phyloP scores from a whole-genome alignment of 1,284 basidiomycete species.

The Agaricales sp. region DNA sequence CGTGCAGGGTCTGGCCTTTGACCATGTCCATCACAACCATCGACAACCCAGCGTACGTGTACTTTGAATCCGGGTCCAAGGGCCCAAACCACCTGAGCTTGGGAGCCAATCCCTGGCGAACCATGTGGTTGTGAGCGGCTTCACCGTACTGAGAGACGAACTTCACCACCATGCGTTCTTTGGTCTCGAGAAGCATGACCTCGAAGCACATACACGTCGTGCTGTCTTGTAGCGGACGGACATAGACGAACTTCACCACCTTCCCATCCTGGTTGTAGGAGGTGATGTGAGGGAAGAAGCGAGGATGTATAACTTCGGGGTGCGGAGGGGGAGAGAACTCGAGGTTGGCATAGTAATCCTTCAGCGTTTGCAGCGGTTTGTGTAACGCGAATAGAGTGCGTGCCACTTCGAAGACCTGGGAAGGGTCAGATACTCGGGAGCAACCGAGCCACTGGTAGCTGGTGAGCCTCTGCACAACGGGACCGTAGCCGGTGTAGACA shows the following conservation, averaged over 20 bases:
- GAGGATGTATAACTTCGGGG: not conserved
- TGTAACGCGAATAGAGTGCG: conserved; percentile 1
- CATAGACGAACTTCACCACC: not conserved
- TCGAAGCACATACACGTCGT: not conserved
- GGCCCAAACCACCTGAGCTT: not conserved
- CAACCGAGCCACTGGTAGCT: conserved; percentile 8
- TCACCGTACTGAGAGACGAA: not conserved
- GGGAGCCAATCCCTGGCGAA: not conserved
- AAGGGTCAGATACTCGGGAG: conserved; percentile 5
- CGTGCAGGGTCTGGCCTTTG: not conserved
- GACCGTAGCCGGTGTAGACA: conserved; percentile 4
- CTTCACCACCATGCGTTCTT: not conserved
- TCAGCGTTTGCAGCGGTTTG: not conserved
- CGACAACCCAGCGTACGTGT: not conserved
- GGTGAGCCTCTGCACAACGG: conserved; percentile 9
- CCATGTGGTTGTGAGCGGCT: not conserved
- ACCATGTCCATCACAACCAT: conserved; percentile 2
- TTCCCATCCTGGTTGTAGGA: not conserved
- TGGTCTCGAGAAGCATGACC: not conserved
- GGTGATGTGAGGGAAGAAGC: conserved; percentile 1
- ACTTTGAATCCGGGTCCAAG: not conserved
- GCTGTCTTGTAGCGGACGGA: not conserved
- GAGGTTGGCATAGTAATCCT: not conserved
- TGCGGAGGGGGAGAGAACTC: not conserved
- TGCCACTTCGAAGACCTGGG: conserved; percentile 5